These are phyloP conservation scores for Neopestalotiopsis sp. DNA, from an alignment of 2,329 filamentous ascomycete species.

Conservation along the genomic window DNA sequence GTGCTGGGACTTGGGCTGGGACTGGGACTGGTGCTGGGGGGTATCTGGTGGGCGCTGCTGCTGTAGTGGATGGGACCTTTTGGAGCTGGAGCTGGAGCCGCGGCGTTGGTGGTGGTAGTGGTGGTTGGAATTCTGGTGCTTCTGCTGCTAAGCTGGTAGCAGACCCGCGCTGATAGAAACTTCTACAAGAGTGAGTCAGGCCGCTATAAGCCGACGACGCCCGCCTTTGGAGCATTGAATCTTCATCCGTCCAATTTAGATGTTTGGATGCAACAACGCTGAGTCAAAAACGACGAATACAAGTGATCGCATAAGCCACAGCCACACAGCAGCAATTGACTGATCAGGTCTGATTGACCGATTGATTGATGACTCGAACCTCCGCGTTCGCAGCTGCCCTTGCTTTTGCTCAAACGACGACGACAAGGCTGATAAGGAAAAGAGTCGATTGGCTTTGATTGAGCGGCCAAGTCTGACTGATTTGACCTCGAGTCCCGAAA, in stretches of 20 bases:
- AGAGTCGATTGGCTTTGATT: constrained; percentile 9
- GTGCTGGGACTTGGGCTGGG: constrained; percentile 5
- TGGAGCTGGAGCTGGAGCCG: background rate
- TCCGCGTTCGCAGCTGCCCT: background rate
- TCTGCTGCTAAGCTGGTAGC: constrained; percentile 5
- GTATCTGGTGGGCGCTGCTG: constrained; percentile 12
- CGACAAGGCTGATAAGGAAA: background rate
- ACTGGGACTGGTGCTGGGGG: background rate
- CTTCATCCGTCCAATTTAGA: constrained; percentile 27
- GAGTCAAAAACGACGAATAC: constrained; percentile 1
- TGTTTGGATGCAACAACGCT: constrained; percentile 3
- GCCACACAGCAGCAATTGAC: background rate
- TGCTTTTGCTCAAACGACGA: background rate
- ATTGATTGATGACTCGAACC: constrained; percentile 1
- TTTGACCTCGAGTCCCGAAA: background rate
- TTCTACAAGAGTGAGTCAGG: constrained; percentile 36
- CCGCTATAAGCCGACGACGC: constrained; percentile 37
- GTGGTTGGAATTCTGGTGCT: constrained; percentile 3
- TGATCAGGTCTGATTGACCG: background rate
- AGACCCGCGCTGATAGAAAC: constrained; percentile 30
- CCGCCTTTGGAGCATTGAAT: constrained; percentile 29
- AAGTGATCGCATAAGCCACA: background rate
- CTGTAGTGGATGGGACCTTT: background rate
- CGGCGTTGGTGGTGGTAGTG: background rate
- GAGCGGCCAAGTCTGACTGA: background rate